These are phyloP conservation scores for Penicillium sp. DNA, from an alignment of 2,329 filamentous ascomycete genomes.

Conservation along the genomic window DNA sequence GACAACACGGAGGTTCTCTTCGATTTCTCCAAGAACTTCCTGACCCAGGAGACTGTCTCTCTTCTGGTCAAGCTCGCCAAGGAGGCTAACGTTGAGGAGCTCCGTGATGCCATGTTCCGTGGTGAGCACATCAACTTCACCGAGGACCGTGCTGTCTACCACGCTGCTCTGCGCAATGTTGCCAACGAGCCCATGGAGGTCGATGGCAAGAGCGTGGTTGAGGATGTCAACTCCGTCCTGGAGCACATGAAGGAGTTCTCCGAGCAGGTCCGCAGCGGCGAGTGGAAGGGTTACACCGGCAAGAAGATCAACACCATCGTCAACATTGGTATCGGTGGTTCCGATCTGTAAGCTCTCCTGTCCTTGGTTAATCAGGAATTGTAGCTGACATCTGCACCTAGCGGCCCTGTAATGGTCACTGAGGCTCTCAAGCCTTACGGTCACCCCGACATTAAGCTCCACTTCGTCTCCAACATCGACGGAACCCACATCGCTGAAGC, in stretches of 20 bases:
- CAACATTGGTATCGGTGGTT: conserved; percentile 97
- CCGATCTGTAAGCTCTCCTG: conserved; percentile 74
- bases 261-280: conserved; percentile 86
- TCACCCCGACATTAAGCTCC: conserved; percentile 77
- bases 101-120: conserved; percentile 95
- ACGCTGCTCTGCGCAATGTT: conserved; percentile 89
- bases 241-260: conserved; percentile 99
- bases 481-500: conserved; percentile 97
- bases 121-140: conserved; percentile 99
- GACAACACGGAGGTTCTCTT: conserved; percentile 87
- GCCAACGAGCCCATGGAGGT: conserved; percentile 78
- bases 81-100: conserved; percentile 86
- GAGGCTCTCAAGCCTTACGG: conserved; percentile 96
- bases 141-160: conserved; percentile 92
- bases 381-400: conserved; percentile 38
- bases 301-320: conserved; percentile 96
- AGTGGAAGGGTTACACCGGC: conserved; percentile 96
- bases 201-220: conserved; percentile 88
- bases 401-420: conserved; percentile 97
- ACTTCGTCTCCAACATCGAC: conserved; percentile 99
- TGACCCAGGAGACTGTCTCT: conserved; percentile 86
- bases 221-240: conserved; percentile 85
- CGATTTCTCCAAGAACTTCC: conserved; percentile 98
- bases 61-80: conserved; percentile 86
- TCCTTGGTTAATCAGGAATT: neutral